Percentiles rank a stretch among this genome's conserved stretches.
phyloP scores from a whole-genome alignment of 768 basidiomycete species.

The Suillus subluteus region DNA sequence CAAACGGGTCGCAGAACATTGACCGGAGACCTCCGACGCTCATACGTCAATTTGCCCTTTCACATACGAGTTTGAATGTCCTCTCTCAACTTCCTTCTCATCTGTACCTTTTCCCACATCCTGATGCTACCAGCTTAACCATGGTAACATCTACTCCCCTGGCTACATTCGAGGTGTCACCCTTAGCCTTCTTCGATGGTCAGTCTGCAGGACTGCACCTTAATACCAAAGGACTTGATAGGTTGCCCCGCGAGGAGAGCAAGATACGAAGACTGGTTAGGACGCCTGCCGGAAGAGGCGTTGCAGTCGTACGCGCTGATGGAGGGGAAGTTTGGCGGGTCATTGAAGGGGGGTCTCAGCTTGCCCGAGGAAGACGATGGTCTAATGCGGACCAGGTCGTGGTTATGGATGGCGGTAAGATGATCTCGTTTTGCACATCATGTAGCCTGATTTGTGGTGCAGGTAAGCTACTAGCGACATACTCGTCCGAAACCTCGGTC shows the following conservation, averaged over 20 bases:
- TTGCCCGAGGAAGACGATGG: slow-evolving; percentile 58
- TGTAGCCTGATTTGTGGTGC: slow-evolving; percentile 22
- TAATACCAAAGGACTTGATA: slow-evolving; percentile 43
- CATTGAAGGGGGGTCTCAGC: slow-evolving; percentile 46
- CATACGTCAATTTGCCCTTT: slow-evolving; percentile 72
- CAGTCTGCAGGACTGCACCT: slow-evolving; percentile 53
- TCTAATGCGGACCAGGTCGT: slow-evolving; percentile 64
- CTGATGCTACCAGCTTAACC: slow-evolving; percentile 47
- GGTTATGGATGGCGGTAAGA: slow-evolving; percentile 67
- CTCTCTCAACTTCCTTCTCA: slow-evolving; percentile 52
- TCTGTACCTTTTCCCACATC: slow-evolving; percentile 57
- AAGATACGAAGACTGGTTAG: slow-evolving; percentile 67
- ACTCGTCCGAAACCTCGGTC: slow-evolving; percentile 47
- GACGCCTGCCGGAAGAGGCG: slow-evolving; percentile 78
- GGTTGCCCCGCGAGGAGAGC: slow-evolving; percentile 49
- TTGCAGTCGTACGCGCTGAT: slow-evolving; percentile 63
- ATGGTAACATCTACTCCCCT: slow-evolving; percentile 73
- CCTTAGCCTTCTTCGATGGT: slow-evolving; percentile 65
- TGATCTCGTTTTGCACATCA: not conserved
- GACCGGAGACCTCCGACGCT: slow-evolving; percentile 88
- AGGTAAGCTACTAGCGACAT: slow-evolving; percentile 63
- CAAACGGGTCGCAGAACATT: slow-evolving; percentile 62
- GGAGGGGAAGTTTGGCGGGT: slow-evolving; percentile 72
- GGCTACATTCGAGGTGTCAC: slow-evolving; percentile 59
- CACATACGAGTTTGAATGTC: slow-evolving; percentile 58